Percentiles rank a stretch among this genome's conserved stretches.
Conservation (phyloP, 2,329 filamentous ascomycete genomes). For the Fusarium newnesense region DNA sequence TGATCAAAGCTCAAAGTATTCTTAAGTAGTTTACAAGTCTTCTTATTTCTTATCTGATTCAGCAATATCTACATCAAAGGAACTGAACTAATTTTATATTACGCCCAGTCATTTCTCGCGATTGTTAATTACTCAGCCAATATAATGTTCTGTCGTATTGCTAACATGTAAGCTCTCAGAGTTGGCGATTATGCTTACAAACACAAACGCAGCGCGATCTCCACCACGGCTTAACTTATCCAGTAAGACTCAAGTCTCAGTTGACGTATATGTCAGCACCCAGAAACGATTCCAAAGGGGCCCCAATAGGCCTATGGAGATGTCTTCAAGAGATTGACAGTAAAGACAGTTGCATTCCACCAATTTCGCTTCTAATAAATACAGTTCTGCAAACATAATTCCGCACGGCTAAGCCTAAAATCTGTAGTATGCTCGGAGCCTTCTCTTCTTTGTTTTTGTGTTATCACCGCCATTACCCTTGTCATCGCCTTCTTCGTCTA, state of each 20-base stretch:
- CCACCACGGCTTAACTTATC: background rate
- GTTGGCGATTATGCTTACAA: background rate
- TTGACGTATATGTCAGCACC: background rate
- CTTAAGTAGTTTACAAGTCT: fast-evolving
- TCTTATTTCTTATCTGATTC: fast-evolving
- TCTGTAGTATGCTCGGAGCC: background rate
- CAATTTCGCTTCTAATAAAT: background rate
- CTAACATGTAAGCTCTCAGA: fast-evolving
- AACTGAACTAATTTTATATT: fast-evolving
- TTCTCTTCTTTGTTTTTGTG: background rate
- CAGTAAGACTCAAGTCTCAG: background rate
- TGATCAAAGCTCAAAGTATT: fast-evolving
- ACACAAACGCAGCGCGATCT: fast-evolving
- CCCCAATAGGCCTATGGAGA: background rate
- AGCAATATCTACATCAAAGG: fast-evolving
- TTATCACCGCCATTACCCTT: background rate
- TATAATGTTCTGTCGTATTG: fast-evolving
- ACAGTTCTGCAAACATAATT: background rate
- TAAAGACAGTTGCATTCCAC: background rate
- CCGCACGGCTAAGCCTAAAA: background rate
- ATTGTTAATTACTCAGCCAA: background rate
- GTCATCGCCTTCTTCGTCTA: background rate
- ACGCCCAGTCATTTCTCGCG: background rate
- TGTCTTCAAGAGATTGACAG: no score
- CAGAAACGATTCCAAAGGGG: background rate